A percentile compares a stretch with the other conserved stretches of the same genome.
Conservation (phyloP, 2,329 filamentous ascomycete genomes). For the Sarocladium kiliense region DNA sequence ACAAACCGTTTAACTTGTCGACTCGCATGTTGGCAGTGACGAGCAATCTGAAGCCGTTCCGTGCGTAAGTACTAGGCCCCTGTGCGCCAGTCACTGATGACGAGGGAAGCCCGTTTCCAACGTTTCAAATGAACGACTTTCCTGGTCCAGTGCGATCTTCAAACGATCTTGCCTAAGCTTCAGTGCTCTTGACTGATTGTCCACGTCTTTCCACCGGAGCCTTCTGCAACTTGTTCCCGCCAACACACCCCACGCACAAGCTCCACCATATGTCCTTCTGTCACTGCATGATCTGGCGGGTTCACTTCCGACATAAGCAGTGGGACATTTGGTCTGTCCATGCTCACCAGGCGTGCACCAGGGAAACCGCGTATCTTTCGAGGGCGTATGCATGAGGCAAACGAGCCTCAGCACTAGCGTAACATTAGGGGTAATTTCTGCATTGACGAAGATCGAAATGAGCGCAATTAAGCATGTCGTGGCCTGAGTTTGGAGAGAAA, state of each 20-base stretch:
- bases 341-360: background rate
- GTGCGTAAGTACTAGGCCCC: background rate
- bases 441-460: slow-evolving; percentile 1
- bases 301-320: slow-evolving; percentile 7
- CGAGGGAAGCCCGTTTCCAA: background rate
- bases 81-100: background rate
- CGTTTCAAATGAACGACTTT: background rate
- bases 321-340: slow-evolving; percentile 3
- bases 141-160: background rate
- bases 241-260: background rate
- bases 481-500: background rate
- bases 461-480: background rate
- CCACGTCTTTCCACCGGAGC: background rate
- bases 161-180: background rate
- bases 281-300: background rate
- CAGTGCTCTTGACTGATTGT: background rate
- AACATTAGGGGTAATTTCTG: background rate
- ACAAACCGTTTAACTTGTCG: slow-evolving; percentile 1
- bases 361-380: background rate
- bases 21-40: background rate
- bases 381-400: background rate
- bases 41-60: background rate
- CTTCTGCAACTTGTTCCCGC: background rate
- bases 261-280: background rate
- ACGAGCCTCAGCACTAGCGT: background rate